phyloP scores from a whole-genome alignment of 257 asterid species.

The Petrea volubilis region DNA sequence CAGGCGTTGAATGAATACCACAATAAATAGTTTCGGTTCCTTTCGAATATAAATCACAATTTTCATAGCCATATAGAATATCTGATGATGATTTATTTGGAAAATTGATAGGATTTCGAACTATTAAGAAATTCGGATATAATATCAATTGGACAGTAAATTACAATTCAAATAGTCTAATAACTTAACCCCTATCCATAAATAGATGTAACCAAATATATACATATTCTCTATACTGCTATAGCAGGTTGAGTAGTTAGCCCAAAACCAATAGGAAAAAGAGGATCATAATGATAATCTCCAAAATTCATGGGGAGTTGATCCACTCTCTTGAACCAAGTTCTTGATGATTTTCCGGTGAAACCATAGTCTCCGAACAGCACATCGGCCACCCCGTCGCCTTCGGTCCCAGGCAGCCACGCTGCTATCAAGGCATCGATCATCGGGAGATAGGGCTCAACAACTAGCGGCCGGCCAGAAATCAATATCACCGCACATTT shows the following conservation, averaged over 20 bases:
- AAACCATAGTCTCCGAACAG: constrained; percentile 32
- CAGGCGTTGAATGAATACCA: no score
- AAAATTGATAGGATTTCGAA: no score
- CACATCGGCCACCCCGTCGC: constrained; percentile 48
- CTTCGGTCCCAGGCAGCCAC: constrained; percentile 62
- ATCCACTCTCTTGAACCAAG: constrained; percentile 31
- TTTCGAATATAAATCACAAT: no score
- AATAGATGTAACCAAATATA: background rate
- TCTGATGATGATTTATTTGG: no score
- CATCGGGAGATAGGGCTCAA: constrained; percentile 38
- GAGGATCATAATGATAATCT: constrained; percentile 39
- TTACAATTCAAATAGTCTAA: no score
- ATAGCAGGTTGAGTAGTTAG: constrained; percentile 35
- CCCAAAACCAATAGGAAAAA: constrained; percentile 46
- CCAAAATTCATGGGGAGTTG: constrained; percentile 36
- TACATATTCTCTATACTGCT: no score
- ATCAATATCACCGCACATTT: constrained; percentile 55
- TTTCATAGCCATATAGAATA: no score
- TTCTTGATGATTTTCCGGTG: constrained; percentile 27
- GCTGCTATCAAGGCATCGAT: constrained; percentile 61
- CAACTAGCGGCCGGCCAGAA: constrained; percentile 52
- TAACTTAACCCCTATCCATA: no score
- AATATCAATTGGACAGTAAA: no score
- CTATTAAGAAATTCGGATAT: no score
- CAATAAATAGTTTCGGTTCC: no score